Conservation (phyloP, 1,284 basidiomycete species). For the Trametes hirsuta region DNA sequence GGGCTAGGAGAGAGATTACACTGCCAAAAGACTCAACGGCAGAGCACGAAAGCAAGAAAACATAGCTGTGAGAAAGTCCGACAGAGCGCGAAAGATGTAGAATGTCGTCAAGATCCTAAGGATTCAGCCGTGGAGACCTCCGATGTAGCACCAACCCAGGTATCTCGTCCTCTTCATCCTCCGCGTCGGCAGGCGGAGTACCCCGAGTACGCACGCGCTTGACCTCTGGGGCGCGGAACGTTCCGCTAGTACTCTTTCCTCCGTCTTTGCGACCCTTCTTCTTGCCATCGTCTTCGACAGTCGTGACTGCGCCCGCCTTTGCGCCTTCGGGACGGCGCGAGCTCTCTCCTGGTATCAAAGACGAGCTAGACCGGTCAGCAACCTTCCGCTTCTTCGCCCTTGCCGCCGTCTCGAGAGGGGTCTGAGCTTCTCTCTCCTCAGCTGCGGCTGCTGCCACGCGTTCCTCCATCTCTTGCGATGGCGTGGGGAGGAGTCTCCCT, state of each 20-base stretch:
- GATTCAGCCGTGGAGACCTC: constrained; percentile 5
- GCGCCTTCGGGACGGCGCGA: background rate
- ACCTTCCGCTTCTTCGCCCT: constrained; percentile 24
- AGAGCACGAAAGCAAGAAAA: no score
- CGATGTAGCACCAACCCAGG: background rate
- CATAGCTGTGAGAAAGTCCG: background rate
- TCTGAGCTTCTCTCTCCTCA: background rate
- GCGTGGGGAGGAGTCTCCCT: background rate
- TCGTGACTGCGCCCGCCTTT: background rate
- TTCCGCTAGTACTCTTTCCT: background rate
- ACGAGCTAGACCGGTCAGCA: constrained; percentile 11
- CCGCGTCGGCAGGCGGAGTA: background rate
- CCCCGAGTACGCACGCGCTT: background rate
- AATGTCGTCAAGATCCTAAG: constrained; percentile 31
- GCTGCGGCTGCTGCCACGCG: background rate
- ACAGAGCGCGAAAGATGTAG: background rate
- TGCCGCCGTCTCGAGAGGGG: background rate
- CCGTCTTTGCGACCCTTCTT: background rate
- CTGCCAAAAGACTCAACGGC: no score
- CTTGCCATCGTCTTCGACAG: background rate
- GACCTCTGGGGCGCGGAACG: background rate
- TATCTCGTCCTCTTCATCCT: background rate
- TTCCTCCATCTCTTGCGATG: background rate
- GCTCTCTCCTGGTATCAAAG: constrained; percentile 9
- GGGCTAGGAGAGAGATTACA: no score